Evolutionary conservation across 1,284 basidiomycete genomes (phyloP).

Genomic region (Pseudozyma sp.): DNA sequence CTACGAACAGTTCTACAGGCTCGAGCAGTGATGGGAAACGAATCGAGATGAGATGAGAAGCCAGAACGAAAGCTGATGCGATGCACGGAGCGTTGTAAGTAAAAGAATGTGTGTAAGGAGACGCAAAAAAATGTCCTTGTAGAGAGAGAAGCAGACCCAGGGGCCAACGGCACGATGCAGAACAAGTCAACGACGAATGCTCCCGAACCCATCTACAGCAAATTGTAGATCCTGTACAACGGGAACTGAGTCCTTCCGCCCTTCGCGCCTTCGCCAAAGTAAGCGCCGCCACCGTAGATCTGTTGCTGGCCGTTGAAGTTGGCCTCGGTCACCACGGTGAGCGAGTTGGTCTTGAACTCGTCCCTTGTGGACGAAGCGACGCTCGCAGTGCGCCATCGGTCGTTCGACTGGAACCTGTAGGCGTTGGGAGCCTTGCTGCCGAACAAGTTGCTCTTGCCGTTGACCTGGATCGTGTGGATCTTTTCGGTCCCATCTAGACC

Average conservation of each 20-base stretch:
- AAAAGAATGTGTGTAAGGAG: too few relatives aligned
- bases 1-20: too few relatives aligned
- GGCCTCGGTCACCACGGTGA: constrained; percentile 60
- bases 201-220: constrained; percentile 9
- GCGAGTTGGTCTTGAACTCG: constrained; percentile 57
- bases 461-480: constrained; percentile 45
- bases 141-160: too few relatives aligned
- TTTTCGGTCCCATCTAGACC: constrained; percentile 58
- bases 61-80: too few relatives aligned
- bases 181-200: not conserved
- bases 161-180: too few relatives aligned
- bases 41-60: too few relatives aligned
- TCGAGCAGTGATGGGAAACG: too few relatives aligned
- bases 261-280: constrained; percentile 61
- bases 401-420: constrained; percentile 54
- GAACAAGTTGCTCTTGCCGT: constrained; percentile 46
- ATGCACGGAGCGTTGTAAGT: too few relatives aligned
- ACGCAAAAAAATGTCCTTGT: too few relatives aligned
- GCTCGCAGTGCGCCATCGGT: constrained; percentile 55
- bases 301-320: constrained; percentile 53
- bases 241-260: constrained; percentile 57
- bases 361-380: constrained; percentile 42
- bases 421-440: constrained; percentile 63
- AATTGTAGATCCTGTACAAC: constrained; percentile 47
- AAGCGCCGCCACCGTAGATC: constrained; percentile 63